phyloP scores from a whole-genome alignment of 2,329 filamentous ascomycete genomes.

The Zymoseptoria tritici region DNA sequence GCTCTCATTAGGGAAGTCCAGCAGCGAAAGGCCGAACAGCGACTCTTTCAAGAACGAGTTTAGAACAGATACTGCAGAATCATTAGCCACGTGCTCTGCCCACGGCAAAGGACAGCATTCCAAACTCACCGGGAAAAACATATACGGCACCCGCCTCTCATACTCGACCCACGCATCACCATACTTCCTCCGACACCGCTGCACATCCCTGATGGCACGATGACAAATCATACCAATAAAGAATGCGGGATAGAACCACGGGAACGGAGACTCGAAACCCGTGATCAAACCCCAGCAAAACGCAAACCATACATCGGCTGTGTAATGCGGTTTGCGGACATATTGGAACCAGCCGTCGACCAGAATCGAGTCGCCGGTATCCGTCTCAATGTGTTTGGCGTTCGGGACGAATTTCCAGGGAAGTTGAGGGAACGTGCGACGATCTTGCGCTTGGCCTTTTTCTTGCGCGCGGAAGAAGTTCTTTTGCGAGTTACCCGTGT shows the following conservation, averaged over 20 bases:
- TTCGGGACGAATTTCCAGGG: constrained; percentile 79
- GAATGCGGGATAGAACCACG: constrained; percentile 84
- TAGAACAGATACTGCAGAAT: background rate
- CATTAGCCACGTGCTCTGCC: too few relatives aligned
- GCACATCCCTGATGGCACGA: constrained; percentile 66
- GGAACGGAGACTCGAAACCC: constrained; percentile 72
- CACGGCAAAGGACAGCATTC: too few relatives aligned
- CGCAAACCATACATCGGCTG: constrained; percentile 72
- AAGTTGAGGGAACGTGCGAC: constrained; percentile 82
- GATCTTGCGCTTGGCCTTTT: constrained; percentile 60
- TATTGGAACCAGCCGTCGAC: constrained; percentile 74
- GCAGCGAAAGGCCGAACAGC: too few relatives aligned
- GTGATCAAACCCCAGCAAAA: constrained; percentile 73
- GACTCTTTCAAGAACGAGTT: background rate
- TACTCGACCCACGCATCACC: constrained; percentile 78
- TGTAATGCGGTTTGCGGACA: constrained; percentile 54
- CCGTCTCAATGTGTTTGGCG: constrained; percentile 67
- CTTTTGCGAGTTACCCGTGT: constrained; percentile 88
- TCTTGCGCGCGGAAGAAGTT: constrained; percentile 81
- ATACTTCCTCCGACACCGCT: constrained; percentile 69
- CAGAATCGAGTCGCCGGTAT: constrained; percentile 67
- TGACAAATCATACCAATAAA: constrained; percentile 75
- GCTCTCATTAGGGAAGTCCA: too few relatives aligned
- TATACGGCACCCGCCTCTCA: constrained; percentile 68
- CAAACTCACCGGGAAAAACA: constrained; percentile 62